Evolutionary conservation across 495 filamentous ascomycete genomes (phyloP).

Genomic region (Saxophila tyrrhenica): DNA sequence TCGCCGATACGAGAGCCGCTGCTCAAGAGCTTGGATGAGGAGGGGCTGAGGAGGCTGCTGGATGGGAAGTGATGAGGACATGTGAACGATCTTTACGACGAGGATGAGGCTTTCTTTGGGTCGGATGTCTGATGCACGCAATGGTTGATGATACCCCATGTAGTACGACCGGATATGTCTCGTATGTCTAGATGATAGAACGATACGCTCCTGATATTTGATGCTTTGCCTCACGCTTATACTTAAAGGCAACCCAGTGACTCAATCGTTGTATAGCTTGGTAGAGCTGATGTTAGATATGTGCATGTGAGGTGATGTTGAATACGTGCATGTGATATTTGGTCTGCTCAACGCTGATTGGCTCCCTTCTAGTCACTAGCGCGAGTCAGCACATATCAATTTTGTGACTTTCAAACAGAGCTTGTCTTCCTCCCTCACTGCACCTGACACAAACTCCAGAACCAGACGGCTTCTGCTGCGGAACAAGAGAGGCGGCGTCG

Average conservation of each 20-base stretch:
- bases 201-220: too few species aligned
- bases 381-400: background rate
- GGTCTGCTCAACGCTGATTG: background rate
- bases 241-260: too few species aligned
- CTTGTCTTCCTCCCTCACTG: background rate
- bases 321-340: background rate
- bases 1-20: constrained; percentile 19
- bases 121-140: background rate
- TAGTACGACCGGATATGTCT: background rate
- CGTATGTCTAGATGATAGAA: background rate
- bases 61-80: background rate
- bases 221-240: too few species aligned
- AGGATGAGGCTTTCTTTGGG: background rate
- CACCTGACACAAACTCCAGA: too few species aligned
- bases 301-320: too few species aligned
- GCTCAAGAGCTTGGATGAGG: constrained; percentile 26
- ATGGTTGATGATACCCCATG: background rate
- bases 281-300: too few species aligned
- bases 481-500: too few species aligned
- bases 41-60: constrained; percentile 24
- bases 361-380: background rate
- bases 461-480: too few species aligned
- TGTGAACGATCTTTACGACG: background rate
- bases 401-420: background rate
- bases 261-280: too few species aligned